A percentile compares a stretch with the other conserved stretches of the same genome.
Conservation (phyloP, 495 filamentous ascomycete species). For the Clohesyomyces aquaticus region DNA sequence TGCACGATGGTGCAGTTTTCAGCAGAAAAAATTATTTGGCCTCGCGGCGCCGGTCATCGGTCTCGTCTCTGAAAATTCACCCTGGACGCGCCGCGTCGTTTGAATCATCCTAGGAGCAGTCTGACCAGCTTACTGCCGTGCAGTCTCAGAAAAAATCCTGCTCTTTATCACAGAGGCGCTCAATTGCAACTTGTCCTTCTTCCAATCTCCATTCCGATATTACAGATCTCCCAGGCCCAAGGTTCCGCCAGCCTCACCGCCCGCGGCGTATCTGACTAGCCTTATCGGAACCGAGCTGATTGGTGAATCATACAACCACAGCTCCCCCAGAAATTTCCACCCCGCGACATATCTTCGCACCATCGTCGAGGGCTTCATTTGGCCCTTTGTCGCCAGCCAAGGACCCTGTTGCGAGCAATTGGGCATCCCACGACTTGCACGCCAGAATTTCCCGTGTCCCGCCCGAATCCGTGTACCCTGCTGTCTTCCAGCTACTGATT, state of each 20-base stretch:
- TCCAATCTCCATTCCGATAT: too few species aligned
- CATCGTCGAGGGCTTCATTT: constrained; percentile 2
- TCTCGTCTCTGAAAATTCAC: constrained; percentile 2
- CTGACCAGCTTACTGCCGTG: too few species aligned
- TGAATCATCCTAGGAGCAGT: too few species aligned
- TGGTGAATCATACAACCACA: constrained; percentile 22
- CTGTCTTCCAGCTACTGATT: constrained; percentile 4
- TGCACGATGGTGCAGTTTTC: constrained; percentile 23
- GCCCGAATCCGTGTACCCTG: not conserved
- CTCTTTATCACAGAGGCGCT: too few species aligned
- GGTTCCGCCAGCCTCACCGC: constrained; percentile 8
- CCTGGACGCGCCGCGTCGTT: constrained; percentile 18
- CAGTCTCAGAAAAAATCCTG: too few species aligned
- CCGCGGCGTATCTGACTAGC: constrained; percentile 4
- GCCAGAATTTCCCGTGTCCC: not conserved
- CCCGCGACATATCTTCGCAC: constrained; percentile 2
- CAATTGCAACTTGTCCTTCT: too few species aligned
- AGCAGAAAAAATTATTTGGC: constrained; percentile 16
- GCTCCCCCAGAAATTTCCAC: not conserved
- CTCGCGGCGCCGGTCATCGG: constrained; percentile 29
- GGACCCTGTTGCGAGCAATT: constrained; percentile 29
- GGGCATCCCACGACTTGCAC: not conserved
- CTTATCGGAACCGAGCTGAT: constrained; percentile 27
- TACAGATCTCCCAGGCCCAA: too few species aligned
- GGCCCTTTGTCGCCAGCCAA: not conserved